A percentile compares a stretch with the other conserved stretches of the same genome.
phyloP scores from a whole-genome alignment of 2,329 filamentous ascomycete genomes.

The Sphaerostilbella broomeana region DNA sequence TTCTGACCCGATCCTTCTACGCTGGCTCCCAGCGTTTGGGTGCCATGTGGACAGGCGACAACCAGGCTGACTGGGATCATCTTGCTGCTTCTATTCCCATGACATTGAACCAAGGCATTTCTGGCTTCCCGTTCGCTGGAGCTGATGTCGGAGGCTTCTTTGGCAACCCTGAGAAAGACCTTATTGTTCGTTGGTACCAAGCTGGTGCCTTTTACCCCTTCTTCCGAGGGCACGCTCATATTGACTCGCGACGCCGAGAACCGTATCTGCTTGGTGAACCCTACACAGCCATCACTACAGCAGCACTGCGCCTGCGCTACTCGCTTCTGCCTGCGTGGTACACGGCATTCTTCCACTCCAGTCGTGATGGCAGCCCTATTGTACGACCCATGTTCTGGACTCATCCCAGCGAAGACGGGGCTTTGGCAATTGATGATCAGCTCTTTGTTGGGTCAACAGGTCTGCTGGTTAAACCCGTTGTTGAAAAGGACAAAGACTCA shows the following conservation, averaged over 20 bases:
- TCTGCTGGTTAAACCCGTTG: conserved; percentile 86
- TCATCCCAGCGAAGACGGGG: conserved; percentile 75
- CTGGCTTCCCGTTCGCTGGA: conserved; percentile 88
- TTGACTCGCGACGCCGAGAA: conserved; percentile 88
- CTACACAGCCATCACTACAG: conserved; percentile 77
- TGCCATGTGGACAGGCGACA: conserved; percentile 99
- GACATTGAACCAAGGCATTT: conserved; percentile 86
- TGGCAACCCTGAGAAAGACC: conserved; percentile 87
- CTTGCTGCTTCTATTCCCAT: conserved; percentile 87
- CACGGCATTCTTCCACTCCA: conserved; percentile 89
- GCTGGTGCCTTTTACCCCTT: conserved; percentile 96
- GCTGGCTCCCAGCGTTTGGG: conserved; percentile 82
- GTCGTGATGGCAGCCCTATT: conserved; percentile 76
- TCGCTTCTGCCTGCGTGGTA: conserved; percentile 90
- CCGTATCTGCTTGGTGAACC: conserved; percentile 84
- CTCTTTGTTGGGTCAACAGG: conserved; percentile 86
- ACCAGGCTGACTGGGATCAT: conserved; percentile 88
- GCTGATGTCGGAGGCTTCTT: conserved; percentile 98
- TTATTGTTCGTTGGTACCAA: conserved; percentile 93
- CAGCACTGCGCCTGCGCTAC: conserved; percentile 83
- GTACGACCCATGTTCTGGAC: conserved; percentile 90
- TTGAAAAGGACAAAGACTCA: conserved; percentile 64
- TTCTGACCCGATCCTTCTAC: conserved; percentile 88
- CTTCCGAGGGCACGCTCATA: conserved; percentile 95
- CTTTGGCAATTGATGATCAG: conserved; percentile 88